Conservation (phyloP, 179 eudicot genomes). For the Silene noctiflora region DNA sequence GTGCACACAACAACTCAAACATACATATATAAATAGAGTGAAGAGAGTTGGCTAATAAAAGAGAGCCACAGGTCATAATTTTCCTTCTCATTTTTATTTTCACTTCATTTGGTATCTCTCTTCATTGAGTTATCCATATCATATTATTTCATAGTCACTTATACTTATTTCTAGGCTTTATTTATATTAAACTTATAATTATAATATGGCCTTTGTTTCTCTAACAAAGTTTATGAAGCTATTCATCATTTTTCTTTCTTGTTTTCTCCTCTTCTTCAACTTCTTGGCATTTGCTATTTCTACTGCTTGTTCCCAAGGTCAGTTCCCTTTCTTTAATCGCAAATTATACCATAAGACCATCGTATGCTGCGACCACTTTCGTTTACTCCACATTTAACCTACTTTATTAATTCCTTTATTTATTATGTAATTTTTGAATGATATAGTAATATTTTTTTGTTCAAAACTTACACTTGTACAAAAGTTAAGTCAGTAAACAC, state of each 20-base stretch:
- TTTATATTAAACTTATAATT: no score
- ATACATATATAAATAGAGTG: conserved; percentile 27
- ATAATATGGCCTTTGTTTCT: conserved; percentile 4
- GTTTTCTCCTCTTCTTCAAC: conserved; percentile 19
- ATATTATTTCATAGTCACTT: background rate
- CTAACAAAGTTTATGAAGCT: background rate
- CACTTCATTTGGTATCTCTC: conserved; percentile 15
- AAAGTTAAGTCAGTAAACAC: background rate
- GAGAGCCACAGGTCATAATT: conserved; percentile 30
- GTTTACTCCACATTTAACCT: background rate
- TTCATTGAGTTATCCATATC: background rate
- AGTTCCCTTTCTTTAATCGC: background rate
- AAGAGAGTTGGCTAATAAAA: conserved; percentile 27
- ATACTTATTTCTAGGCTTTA: no score
- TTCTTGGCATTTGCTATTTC: conserved; percentile 21
- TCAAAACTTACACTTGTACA: background rate
- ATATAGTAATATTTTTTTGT: no score
- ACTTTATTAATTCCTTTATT: no score
- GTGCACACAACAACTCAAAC: background rate
- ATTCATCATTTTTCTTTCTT: conserved; percentile 10
- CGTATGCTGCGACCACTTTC: no score
- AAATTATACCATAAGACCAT: no score
- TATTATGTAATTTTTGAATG: background rate
- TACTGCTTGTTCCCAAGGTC: conserved; percentile 30
- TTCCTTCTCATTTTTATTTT: background rate